Evolutionary conservation across 2,329 filamentous ascomycete genomes (phyloP), one percentile per base, ranked within the genome.

Genomic region (Fusarium sp.): DNA sequence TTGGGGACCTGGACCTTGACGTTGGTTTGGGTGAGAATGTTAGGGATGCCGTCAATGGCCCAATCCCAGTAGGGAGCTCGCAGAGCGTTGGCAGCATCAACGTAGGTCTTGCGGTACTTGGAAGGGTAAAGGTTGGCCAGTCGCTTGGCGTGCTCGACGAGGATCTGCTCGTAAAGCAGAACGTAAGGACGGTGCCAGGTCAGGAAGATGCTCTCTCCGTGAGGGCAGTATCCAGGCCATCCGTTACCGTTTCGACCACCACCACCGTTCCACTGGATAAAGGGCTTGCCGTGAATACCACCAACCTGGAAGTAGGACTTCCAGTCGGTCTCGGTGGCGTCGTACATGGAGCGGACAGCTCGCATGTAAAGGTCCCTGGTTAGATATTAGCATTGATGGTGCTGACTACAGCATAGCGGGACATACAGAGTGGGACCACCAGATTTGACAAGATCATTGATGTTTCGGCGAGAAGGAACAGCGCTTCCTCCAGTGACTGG

Each of bases 171-270:
- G 59, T 81, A 88, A 8, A 89, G 79, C 10, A 83, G 78, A 44
- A 88, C 72, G 62, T 86, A 89, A 6, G 86, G 83, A 8, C 87
- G 84, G 75, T 90, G 87, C 87, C 86, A 89, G 20, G 84, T 77
- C 9, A 83, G 73, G 67, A 88, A 86, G 25, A 84, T 74, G n/a
- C 81, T 77, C 74, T 87, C 83, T 62, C 80, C 79, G 49, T 87
- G 84, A 18, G 83, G 84, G 54, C 84, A 86, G 71, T 83, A 85
- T 30, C 82, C 83, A 15, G 64, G 25, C 80, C 80, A 82, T 22
- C 73, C 77, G 45, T 75, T 69, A 3, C 73, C 63, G 13, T 51
- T 60, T 27, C 67, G 70, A 3, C 67, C 65, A 8, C 82, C 83
- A n/a, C 79, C 82, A 41, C 72, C 76, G 75, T 82, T 83, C 76